These are phyloP conservation scores for Gymnopus androsaceus DNA, from an alignment of 1,284 basidiomycete species.

Conservation along the genomic window DNA sequence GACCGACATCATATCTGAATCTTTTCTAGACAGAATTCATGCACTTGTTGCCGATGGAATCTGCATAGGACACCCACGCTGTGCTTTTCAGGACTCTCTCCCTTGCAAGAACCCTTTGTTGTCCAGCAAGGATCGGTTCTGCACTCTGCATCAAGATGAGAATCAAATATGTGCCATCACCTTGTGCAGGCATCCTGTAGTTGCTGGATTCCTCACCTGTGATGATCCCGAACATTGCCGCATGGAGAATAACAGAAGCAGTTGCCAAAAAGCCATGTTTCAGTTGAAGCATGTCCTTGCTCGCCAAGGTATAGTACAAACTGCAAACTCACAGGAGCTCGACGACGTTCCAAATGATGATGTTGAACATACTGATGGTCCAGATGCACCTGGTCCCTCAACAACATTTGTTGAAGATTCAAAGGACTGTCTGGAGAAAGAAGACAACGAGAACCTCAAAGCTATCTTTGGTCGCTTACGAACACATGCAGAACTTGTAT, in stretches of 20 bases:
- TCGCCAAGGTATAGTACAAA: neutral
- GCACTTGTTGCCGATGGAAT: constrained; percentile 33
- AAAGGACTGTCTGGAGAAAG: no score
- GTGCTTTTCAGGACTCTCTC: constrained; percentile 23
- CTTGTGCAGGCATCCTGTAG: constrained; percentile 14
- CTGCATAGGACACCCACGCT: constrained; percentile 34
- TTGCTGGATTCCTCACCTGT: neutral
- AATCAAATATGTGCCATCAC: constrained; percentile 22
- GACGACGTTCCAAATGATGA: neutral
- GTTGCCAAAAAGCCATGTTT: neutral
- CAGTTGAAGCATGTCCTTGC: neutral
- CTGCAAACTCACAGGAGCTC: neutral
- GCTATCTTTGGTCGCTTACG: no score
- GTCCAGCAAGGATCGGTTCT: constrained; percentile 28
- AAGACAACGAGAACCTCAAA: no score
- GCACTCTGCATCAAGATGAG: constrained; percentile 20
- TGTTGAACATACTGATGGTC: no score
- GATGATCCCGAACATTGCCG: neutral
- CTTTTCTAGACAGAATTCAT: neutral
- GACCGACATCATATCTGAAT: no score
- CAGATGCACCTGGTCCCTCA: no score
- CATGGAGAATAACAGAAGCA: neutral
- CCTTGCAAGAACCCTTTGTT: constrained; percentile 17
- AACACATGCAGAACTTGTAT: no score
- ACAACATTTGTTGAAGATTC: no score